Percentiles rank a stretch among this genome's conserved stretches.
Evolutionary conservation across 495 filamentous ascomycete genomes (phyloP).

Genomic region (Aspergillus saccharolyticus): DNA sequence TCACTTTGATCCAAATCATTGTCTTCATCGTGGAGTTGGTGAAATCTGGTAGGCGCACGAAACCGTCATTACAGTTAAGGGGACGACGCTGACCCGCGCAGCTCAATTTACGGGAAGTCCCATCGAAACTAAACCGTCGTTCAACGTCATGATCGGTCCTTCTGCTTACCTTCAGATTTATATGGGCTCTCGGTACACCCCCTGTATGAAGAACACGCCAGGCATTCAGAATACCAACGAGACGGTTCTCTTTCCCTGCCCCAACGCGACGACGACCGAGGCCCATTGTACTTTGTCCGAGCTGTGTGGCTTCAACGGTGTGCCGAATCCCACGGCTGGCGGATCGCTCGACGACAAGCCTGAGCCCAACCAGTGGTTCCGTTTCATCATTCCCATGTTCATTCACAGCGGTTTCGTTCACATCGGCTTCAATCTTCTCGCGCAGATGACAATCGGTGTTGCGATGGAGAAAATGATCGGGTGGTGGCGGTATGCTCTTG

Average conservation of each 20-base stretch:
- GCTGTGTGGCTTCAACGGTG: slow-evolving; percentile 75
- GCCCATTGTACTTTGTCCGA: slow-evolving; percentile 64
- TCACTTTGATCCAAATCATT: slow-evolving; percentile 69
- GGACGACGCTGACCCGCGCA: slow-evolving; percentile 15
- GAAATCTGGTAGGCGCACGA: slow-evolving; percentile 60
- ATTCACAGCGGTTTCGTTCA: slow-evolving; percentile 89
- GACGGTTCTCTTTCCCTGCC: slow-evolving; percentile 63
- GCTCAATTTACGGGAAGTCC: slow-evolving; percentile 52
- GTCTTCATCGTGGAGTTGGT: slow-evolving; percentile 92
- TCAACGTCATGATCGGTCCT: slow-evolving; percentile 97
- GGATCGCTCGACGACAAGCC: slow-evolving; percentile 41
- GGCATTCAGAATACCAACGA: slow-evolving; percentile 55
- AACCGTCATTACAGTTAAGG: neutral
- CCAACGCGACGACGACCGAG: slow-evolving; percentile 60
- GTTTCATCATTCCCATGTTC: slow-evolving; percentile 95
- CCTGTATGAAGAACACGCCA: slow-evolving; percentile 85
- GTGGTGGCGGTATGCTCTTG: slow-evolving; percentile 74
- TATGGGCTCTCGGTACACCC: slow-evolving; percentile 89
- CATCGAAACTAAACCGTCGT: slow-evolving; percentile 77
- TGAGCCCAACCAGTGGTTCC: slow-evolving; percentile 87
- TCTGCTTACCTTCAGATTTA: slow-evolving; percentile 87
- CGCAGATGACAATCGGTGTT: slow-evolving; percentile 78
- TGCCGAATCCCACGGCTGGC: slow-evolving; percentile 51
- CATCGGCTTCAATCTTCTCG: slow-evolving; percentile 89
- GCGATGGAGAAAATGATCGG: slow-evolving; percentile 92